These are phyloP conservation scores for Nidula niveotomentosa DNA, from an alignment of 1,284 basidiomycete genomes.

Conservation along the genomic window DNA sequence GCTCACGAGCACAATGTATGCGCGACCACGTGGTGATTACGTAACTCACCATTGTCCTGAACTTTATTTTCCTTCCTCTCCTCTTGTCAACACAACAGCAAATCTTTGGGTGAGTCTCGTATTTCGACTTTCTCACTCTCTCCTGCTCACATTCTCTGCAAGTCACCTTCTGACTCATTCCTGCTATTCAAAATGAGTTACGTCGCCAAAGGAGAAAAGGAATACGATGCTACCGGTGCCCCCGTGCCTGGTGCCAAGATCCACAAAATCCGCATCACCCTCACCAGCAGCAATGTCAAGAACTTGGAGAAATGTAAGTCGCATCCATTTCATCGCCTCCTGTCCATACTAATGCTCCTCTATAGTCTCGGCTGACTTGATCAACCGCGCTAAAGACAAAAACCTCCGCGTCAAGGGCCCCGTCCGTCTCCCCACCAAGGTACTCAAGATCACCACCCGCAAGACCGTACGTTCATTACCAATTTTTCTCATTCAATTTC, in stretches of 20 bases:
- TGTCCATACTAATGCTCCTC: slow-evolving; percentile 1
- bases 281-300: slow-evolving; percentile 97
- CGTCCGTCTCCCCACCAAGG: slow-evolving; percentile 98
- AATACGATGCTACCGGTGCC: slow-evolving; percentile 92
- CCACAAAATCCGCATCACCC: slow-evolving; percentile 99
- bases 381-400: slow-evolving; percentile 99
- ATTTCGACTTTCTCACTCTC: not conserved
- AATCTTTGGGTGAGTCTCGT: slow-evolving; percentile 38
- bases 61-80: slow-evolving; percentile 36
- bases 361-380: slow-evolving; percentile 91
- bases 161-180: slow-evolving; percentile 82
- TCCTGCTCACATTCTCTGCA: not conserved
- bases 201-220: slow-evolving; percentile 99
- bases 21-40: slow-evolving; percentile 28
- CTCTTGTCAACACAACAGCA: slow-evolving; percentile 38
- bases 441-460: slow-evolving; percentile 98
- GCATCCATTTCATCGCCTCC: not conserved
- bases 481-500: not conserved
- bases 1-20: slow-evolving; percentile 12
- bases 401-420: slow-evolving; percentile 99
- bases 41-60: slow-evolving; percentile 24
- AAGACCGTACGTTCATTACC: slow-evolving; percentile 74
- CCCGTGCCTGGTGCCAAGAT: slow-evolving; percentile 86
- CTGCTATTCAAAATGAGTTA: slow-evolving; percentile 83
- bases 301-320: slow-evolving; percentile 95